Evolutionary conservation across 2,329 filamentous ascomycete species (phyloP), one percentile per base, ranked within the genome.

Genomic region (Verticillium dahliae): DNA sequence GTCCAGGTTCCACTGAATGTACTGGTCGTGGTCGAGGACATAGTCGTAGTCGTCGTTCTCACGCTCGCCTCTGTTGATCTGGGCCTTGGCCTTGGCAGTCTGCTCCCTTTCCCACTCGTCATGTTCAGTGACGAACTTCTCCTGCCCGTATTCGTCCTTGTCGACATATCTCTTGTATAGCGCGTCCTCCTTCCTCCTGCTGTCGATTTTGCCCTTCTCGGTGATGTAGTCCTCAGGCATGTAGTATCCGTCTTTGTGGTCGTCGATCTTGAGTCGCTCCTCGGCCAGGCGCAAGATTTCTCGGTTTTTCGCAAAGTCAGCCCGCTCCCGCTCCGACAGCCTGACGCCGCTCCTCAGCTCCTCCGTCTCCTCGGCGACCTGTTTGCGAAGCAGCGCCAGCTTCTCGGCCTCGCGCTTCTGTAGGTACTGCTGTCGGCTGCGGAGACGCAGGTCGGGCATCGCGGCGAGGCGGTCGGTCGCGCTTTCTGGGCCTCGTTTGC

Each of bases 101-200:
- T 98, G 94, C 71, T 98, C 94, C 62, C 86, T 80, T 73, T 99
- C 95, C 94, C 94, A 99, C 70, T 97, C 91, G 65, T 99, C 93
- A 65, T 97, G 90, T 73, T 99, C 95, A 0, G 92, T 97, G 62
- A 97, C 86, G 68, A 92, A 96, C 68, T 89, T 89, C 72, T 97
- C 94, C 66, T 95, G 88, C 4, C 93, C 93, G 68, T 89, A 89
- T 69, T 96, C 91, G 68, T 96, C 92, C 63, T 85, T 85, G 65
- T 97, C 93, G 3, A 97, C 88, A 68, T 97, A 94, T 58, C 93
- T 86, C 73, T 92, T 93, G 76, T 96, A 97, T 11, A 99, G 81
- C 0, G 91, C 91, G 31, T 96, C 91, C 65, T 95, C 86, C 73
- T 98, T 98, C 72, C 90, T 90, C 72, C 90, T 92, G 67, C 84